These are phyloP conservation scores for Paramecium biaurelia DNA, from an alignment of 73 alveolate genomes.

Conservation along the genomic window DNA sequence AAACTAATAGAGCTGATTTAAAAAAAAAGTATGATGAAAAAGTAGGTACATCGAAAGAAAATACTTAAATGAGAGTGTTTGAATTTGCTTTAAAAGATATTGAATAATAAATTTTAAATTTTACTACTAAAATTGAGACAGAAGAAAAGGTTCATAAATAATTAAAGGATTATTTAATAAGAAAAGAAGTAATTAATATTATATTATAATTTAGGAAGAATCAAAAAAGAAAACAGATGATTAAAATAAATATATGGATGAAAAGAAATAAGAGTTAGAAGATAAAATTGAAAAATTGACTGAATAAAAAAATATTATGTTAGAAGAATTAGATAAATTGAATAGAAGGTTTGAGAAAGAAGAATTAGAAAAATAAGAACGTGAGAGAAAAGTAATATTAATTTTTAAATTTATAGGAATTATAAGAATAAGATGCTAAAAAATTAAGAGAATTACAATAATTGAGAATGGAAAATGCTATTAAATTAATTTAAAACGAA, in stretches of 20 bases:
- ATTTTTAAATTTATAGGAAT: not conserved
- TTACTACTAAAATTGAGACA: slow-evolving; percentile 5
- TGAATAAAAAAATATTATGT: slow-evolving; percentile 14
- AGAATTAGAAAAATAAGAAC: slow-evolving; percentile 51
- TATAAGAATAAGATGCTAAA: slow-evolving; percentile 47
- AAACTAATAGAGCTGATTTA: slow-evolving; percentile 55
- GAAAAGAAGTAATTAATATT: slow-evolving; percentile 45
- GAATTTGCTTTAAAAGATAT: slow-evolving; percentile 50
- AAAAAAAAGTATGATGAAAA: slow-evolving; percentile 60
- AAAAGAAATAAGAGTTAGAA: slow-evolving; percentile 27
- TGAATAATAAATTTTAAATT: slow-evolving; percentile 31
- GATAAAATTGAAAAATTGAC: slow-evolving; percentile 53
- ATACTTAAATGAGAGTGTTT: slow-evolving; percentile 51
- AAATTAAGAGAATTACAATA: slow-evolving; percentile 29
- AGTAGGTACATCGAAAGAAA: slow-evolving; percentile 53
- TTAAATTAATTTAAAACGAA: slow-evolving; percentile 58
- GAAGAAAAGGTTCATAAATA: slow-evolving; percentile 61
- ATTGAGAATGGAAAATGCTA: slow-evolving; percentile 60
- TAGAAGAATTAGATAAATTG: slow-evolving; percentile 44
- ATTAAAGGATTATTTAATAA: slow-evolving; percentile 40
- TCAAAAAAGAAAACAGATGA: slow-evolving; percentile 31
- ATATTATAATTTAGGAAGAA: slow-evolving; percentile 12
- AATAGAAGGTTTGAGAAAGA: slow-evolving; percentile 51
- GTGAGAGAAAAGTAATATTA: slow-evolving; percentile 31
- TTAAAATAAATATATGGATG: slow-evolving; percentile 42